Evolutionary conservation across 768 basidiomycete species (phyloP).

Genomic region (Lactarius evosmus): DNA sequence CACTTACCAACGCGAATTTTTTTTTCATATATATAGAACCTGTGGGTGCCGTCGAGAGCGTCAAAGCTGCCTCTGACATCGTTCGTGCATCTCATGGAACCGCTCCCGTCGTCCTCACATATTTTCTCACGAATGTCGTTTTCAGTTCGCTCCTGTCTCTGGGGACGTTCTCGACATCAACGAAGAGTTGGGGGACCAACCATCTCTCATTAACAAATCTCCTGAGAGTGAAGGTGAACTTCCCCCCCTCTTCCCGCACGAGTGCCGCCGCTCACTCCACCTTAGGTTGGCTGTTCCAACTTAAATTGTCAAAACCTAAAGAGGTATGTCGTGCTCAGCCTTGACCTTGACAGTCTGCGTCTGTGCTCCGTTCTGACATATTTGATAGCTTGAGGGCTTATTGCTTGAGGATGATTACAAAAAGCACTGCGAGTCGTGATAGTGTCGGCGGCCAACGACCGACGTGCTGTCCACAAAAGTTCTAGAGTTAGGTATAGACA

Average conservation of each 20-base stretch:
- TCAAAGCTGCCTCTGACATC: conserved; percentile 95
- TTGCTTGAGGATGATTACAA: conserved; percentile 77
- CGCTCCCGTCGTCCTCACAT: background rate
- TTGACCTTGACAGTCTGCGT: background rate
- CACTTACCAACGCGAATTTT: background rate
- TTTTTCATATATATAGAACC: conserved; percentile 48
- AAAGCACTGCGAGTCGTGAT: conserved; percentile 48
- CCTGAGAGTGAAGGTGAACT: conserved; percentile 75
- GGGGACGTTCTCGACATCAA: conserved; percentile 83
- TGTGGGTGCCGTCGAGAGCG: conserved; percentile 93
- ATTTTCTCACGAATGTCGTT: conserved; percentile 22
- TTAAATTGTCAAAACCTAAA: conserved; percentile 69
- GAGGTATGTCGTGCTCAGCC: conserved; percentile 66
- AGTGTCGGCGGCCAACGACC: background rate
- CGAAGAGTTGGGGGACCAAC: conserved; percentile 57
- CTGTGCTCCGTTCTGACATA: conserved; percentile 6
- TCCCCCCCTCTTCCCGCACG: background rate
- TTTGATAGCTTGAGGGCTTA: conserved; percentile 59
- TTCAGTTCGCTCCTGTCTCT: conserved; percentile 88
- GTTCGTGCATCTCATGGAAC: conserved; percentile 40
- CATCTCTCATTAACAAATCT: conserved; percentile 84
- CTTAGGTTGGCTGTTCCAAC: conserved; percentile 94
- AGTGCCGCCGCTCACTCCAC: conserved; percentile 3
- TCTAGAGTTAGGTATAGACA: conserved; percentile 20
- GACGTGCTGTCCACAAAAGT: background rate